These are phyloP conservation scores for Tetradesmus lagerheimii DNA, from an alignment of 139 green algal species.

Conservation along the genomic window DNA sequence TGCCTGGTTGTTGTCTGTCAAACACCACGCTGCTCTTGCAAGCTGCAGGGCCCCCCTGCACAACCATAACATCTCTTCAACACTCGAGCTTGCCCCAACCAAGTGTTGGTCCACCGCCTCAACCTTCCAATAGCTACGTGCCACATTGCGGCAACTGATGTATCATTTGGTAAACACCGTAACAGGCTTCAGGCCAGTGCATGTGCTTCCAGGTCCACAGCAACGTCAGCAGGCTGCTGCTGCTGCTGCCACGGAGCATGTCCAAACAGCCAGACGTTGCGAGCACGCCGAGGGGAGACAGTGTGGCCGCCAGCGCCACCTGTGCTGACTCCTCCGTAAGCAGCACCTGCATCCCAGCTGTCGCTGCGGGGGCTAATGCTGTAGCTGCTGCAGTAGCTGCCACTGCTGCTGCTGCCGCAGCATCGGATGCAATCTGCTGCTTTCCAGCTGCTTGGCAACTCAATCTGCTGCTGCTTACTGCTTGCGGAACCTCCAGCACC, in stretches of 20 bases:
- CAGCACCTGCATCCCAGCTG: background rate
- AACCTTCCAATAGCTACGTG: no score
- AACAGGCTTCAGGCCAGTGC: no score
- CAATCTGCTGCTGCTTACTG: background rate
- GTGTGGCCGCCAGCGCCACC: background rate
- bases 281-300: background rate
- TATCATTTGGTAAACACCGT: no score
- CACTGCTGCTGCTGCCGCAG: background rate
- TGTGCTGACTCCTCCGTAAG: background rate
- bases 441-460: background rate
- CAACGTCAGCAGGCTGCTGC: background rate
- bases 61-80: no score
- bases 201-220: background rate
- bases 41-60: no score
- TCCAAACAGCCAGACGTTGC: background rate
- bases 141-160: no score
- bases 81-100: no score
- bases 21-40: no score
- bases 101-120: no score
- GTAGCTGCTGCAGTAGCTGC: conserved; percentile 2
- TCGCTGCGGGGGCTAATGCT: background rate
- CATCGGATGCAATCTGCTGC: background rate
- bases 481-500: background rate
- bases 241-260: background rate
- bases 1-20: no score